These are phyloP conservation scores for Hypoxylon sp. DNA, from an alignment of 2,329 filamentous ascomycete species.

Conservation along the genomic window DNA sequence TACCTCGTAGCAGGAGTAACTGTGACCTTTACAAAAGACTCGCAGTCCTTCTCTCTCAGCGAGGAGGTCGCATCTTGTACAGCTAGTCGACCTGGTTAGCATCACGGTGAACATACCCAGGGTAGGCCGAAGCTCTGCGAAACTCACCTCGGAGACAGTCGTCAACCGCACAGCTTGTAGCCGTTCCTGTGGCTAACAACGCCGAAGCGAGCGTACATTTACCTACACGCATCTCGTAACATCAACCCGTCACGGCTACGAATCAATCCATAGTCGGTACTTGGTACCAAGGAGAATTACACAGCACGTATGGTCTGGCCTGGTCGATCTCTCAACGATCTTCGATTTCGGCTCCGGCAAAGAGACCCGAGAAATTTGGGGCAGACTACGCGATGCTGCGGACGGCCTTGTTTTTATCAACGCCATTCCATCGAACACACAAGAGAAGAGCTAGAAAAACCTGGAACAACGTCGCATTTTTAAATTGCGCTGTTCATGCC, in stretches of 20 bases:
- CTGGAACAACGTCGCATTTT: constrained; percentile 25
- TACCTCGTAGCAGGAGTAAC: constrained; percentile 25
- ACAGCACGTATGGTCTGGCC: too few species aligned
- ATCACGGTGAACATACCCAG: not conserved
- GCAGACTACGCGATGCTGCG: not conserved
- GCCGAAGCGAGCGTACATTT: constrained; percentile 3
- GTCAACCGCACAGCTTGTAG: constrained; percentile 17
- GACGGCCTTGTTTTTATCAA: not conserved
- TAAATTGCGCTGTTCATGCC: constrained; percentile 27
- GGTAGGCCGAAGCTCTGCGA: not conserved
- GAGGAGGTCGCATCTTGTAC: constrained; percentile 13
- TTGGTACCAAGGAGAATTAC: too few species aligned
- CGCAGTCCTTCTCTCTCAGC: constrained; percentile 23
- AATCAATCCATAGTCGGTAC: constrained; percentile 6
- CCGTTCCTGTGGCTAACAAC: constrained; percentile 2
- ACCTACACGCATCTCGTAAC: constrained; percentile 19
- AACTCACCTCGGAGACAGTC: constrained; percentile 27
- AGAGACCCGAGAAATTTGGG: not conserved
- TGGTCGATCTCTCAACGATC: constrained; percentile 4
- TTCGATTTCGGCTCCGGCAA: not conserved
- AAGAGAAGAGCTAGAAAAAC: constrained; percentile 27
- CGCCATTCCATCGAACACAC: too few species aligned
- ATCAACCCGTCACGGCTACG: not conserved
- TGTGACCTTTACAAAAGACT: constrained; percentile 13
- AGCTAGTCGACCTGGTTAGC: constrained; percentile 5